Evolutionary conservation across 345 rosid species (phyloP), one percentile per base, ranked within the genome.

Genomic region (Capsella bursapastoris): DNA sequence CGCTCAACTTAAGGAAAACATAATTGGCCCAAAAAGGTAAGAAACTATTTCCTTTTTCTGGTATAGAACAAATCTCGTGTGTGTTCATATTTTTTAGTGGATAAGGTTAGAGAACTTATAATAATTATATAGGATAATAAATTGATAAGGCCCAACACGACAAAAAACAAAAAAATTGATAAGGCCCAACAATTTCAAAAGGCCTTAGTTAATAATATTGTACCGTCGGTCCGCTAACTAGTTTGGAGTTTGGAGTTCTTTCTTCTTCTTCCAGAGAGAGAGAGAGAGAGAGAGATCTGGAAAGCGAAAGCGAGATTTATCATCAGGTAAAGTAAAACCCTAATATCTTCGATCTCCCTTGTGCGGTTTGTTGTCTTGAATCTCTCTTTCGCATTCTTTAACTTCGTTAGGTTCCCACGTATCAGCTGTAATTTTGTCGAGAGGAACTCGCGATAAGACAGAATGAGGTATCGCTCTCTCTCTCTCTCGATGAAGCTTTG

Each of bases 401-500:
- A 4, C 25, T 37, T n/a, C 8, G 48, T 9, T 50, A 71, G 52
- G 51, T 10, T 55, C 25, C 11, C 43, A 68, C 52, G 25, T 18
- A 35, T 13, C 22, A 14, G 63, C 61, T 38, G 60, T 51, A 38
- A 8, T 29, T 38, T 38, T 40, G 43, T 15, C 1, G 43, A 29
- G 47, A 51, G 28, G 69, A n/a, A 72, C 35, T 53, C 55, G 45
- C 40, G 56, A 18, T 41, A 64, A 64, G 53, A 57, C 7, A 47
- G 15, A 25, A 74, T 74, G 78, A 74, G 78, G 78, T 74, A 56
- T 56, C 47, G 34, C 25, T 56, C 37, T 43, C 29, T 71, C 49
- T 59, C 57, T 70, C 35, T 58, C 50, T 71, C 59, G 29, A 60
- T 18, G 58, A 6, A 57, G 52, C 62, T 53, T 64, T 25, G 14